Conservation (phyloP, 495 filamentous ascomycete species). For the Hypomontagnella submonticulosa region DNA sequence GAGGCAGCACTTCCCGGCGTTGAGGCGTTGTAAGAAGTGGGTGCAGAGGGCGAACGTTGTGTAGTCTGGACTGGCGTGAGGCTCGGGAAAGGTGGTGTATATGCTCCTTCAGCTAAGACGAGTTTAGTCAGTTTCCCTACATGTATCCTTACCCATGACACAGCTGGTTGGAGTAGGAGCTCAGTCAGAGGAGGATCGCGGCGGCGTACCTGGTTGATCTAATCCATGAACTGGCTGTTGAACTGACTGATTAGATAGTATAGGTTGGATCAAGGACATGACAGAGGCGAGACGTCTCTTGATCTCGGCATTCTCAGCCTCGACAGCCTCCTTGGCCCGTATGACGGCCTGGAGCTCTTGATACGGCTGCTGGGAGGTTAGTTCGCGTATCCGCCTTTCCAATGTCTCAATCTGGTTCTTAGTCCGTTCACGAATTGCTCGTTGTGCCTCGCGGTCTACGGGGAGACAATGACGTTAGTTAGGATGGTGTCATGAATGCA, state of each 20-base stretch:
- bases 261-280: conserved; percentile 72
- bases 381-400: conserved; percentile 55
- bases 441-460: conserved; percentile 79
- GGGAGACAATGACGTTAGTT: conserved; percentile 1
- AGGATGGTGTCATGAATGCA: conserved; percentile 6
- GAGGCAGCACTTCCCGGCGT: conserved; percentile 54
- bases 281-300: conserved; percentile 69
- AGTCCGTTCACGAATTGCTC: conserved; percentile 82
- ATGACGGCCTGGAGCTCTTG: conserved; percentile 78
- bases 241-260: conserved; percentile 49
- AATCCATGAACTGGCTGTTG: conserved; percentile 42
- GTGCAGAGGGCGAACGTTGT: conserved; percentile 36
- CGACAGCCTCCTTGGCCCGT: conserved; percentile 73
- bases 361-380: conserved; percentile 77
- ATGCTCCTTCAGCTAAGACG: conserved; percentile 33
- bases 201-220: conserved; percentile 19
- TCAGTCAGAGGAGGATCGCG: not conserved
- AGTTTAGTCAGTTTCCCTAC: conserved; percentile 6
- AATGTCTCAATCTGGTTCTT: conserved; percentile 77
- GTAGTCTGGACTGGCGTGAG: conserved; percentile 29
- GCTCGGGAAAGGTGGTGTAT: conserved; percentile 35
- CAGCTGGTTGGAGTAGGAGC: conserved; percentile 1
- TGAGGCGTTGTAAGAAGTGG: conserved; percentile 45
- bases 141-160: conserved; percentile 36
- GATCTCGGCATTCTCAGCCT: conserved; percentile 77